phyloP scores from a whole-genome alignment of 192 early-diverging fungal genomes.

The Rhizophagus clarus region DNA sequence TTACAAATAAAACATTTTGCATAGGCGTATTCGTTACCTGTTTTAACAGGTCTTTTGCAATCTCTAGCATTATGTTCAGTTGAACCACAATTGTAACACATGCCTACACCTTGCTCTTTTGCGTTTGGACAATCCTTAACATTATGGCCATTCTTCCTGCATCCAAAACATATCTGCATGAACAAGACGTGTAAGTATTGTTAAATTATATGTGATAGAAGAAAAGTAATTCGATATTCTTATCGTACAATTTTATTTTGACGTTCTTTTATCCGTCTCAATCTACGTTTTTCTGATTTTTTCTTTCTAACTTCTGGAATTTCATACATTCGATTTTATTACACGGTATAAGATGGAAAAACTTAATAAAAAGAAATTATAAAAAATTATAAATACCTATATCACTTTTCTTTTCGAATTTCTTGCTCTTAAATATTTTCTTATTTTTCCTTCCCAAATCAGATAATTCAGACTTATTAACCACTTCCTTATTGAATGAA shows the following conservation, averaged over 20 bases:
- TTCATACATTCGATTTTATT: background rate
- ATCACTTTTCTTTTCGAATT: background rate
- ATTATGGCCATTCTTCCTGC: slow-evolving; percentile 81
- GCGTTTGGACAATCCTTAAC: slow-evolving; percentile 80
- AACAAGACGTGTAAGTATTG: background rate
- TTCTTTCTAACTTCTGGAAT: background rate
- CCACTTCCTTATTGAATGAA: background rate
- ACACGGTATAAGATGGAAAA: background rate
- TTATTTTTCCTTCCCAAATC: background rate
- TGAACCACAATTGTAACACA: slow-evolving; percentile 92
- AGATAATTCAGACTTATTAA: background rate
- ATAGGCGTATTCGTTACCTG: slow-evolving; percentile 63
- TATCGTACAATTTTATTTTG: slow-evolving; percentile 3
- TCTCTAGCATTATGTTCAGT: slow-evolving; percentile 79
- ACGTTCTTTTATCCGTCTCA: slow-evolving; percentile 2
- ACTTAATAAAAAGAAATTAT: background rate
- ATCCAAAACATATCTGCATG: slow-evolving; percentile 78
- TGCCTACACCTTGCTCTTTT: slow-evolving; percentile 49
- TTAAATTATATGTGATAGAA: background rate
- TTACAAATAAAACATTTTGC: slow-evolving; percentile 91
- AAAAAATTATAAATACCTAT: background rate
- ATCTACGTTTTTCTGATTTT: slow-evolving; percentile 16
- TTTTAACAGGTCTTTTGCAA: slow-evolving; percentile 65
- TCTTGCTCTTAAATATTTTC: slow-evolving; percentile 4
- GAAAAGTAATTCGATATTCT: background rate